A percentile compares a stretch with the other conserved stretches of the same genome.
Evolutionary conservation across 768 basidiomycete genomes (phyloP).

Genomic region (Pisolithus orientalis): DNA sequence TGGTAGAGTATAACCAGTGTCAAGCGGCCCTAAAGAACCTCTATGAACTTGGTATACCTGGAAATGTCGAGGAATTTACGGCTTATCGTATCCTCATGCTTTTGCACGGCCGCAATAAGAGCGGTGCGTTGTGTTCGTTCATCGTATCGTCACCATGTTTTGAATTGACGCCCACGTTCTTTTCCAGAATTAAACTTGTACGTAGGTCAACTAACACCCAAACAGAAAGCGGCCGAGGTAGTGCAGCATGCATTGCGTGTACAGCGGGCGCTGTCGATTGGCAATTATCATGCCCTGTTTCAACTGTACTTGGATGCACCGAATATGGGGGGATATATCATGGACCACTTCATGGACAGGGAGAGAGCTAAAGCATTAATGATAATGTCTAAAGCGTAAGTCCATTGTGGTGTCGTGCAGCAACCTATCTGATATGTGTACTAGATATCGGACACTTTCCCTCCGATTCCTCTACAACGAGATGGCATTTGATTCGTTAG

Average conservation of each 20-base stretch:
- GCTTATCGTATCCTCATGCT: constrained; percentile 97
- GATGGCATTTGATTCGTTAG: constrained; percentile 73
- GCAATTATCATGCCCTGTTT: constrained; percentile 93
- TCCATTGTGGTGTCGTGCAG: constrained; percentile 7
- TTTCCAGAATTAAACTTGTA: constrained; percentile 85
- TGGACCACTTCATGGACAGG: constrained; percentile 96
- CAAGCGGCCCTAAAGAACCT: constrained; percentile 84
- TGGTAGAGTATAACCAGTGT: constrained; percentile 99
- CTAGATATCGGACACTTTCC: constrained; percentile 78
- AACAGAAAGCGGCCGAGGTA: constrained; percentile 75
- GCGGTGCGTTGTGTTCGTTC: constrained; percentile 52
- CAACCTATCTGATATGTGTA: background rate
- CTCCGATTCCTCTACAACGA: constrained; percentile 72
- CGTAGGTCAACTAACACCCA: constrained; percentile 94
- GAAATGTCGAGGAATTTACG: constrained; percentile 92
- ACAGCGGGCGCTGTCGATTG: constrained; percentile 82
- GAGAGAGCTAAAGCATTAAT: constrained; percentile 84
- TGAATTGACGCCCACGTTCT: constrained; percentile 3
- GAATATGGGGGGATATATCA: constrained; percentile 98
- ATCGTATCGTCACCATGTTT: background rate
- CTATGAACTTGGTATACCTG: constrained; percentile 90
- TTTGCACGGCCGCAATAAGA: constrained; percentile 87
- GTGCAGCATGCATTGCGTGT: constrained; percentile 88
- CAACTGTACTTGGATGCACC: constrained; percentile 76
- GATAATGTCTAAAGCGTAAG: constrained; percentile 91